These are phyloP conservation scores for Aspergillus wentii DNA, from an alignment of 495 filamentous ascomycete species.

Conservation along the genomic window DNA sequence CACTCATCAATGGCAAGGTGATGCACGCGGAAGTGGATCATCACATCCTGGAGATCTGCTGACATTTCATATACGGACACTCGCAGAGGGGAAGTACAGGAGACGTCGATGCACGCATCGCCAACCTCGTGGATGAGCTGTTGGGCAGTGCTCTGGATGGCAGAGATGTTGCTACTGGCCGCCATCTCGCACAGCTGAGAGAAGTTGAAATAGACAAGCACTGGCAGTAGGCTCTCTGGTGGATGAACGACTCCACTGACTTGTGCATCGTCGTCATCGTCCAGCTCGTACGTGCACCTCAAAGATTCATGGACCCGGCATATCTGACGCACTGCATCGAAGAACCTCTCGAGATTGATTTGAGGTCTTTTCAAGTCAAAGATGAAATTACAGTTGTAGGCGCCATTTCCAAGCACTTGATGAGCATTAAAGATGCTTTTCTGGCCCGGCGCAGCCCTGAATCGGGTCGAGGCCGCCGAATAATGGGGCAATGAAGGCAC, in stretches of 20 bases:
- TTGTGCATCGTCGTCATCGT: background rate
- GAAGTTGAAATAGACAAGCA: background rate
- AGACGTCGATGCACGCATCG: background rate
- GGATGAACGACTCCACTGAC: background rate
- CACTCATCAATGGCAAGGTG: background rate
- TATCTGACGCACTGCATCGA: background rate
- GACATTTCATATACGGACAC: background rate
- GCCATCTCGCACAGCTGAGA: background rate
- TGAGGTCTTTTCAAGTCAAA: background rate
- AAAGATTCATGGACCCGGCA: background rate
- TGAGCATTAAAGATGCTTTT: background rate
- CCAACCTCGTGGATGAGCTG: background rate
- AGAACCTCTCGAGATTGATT: background rate
- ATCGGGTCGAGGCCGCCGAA: background rate
- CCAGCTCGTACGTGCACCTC: background rate
- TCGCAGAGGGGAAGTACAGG: background rate
- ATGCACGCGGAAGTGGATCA: background rate
- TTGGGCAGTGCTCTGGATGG: background rate
- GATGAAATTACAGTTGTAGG: background rate
- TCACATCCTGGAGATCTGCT: background rate
- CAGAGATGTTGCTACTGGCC: background rate
- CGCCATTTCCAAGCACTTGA: background rate
- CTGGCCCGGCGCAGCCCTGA: background rate
- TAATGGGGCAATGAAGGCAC: background rate
- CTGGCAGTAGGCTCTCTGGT: background rate